phyloP scores from a whole-genome alignment of 2,329 filamentous ascomycete genomes.

The Malbranchea cinnamomea region DNA sequence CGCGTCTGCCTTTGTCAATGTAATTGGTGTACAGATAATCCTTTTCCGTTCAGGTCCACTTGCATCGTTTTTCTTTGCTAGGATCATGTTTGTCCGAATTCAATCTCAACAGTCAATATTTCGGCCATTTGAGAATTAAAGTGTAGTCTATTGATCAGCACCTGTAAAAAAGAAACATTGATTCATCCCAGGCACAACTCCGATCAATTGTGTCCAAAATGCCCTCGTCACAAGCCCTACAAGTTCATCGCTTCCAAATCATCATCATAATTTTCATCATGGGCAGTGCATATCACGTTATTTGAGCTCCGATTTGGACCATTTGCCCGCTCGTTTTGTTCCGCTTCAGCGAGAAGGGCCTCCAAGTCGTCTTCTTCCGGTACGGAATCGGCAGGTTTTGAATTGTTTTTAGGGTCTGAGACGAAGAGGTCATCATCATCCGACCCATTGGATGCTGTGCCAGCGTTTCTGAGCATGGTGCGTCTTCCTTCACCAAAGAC shows the following conservation, averaged over 20 bases:
- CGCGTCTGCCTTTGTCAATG: no score
- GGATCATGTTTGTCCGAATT: no score
- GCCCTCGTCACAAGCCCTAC: constrained; percentile 12
- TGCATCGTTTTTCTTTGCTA: no score
- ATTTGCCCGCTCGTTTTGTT: constrained; percentile 8
- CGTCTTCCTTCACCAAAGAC: constrained; percentile 5
- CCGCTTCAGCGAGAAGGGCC: constrained; percentile 37
- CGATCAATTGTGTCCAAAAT: constrained; percentile 2
- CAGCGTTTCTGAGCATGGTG: no score
- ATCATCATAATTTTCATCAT: constrained; percentile 37
- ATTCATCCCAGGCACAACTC: no score
- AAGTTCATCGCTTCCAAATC: constrained; percentile 52
- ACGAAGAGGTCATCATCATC: constrained; percentile 17
- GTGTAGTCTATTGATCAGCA: no score
- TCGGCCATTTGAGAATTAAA: no score
- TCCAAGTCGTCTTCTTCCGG: constrained; percentile 37
- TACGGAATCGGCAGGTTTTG: no score
- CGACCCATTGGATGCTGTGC: background rate
- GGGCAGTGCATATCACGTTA: constrained; percentile 1
- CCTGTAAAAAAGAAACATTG: no score
- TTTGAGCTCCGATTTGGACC: background rate
- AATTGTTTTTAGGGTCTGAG: constrained; percentile 14
- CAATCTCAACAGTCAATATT: no score
- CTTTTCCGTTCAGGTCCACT: no score
- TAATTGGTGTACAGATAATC: no score